Conservation (phyloP, 2,329 filamentous ascomycete genomes). For the Fusarium pininemorale region DNA sequence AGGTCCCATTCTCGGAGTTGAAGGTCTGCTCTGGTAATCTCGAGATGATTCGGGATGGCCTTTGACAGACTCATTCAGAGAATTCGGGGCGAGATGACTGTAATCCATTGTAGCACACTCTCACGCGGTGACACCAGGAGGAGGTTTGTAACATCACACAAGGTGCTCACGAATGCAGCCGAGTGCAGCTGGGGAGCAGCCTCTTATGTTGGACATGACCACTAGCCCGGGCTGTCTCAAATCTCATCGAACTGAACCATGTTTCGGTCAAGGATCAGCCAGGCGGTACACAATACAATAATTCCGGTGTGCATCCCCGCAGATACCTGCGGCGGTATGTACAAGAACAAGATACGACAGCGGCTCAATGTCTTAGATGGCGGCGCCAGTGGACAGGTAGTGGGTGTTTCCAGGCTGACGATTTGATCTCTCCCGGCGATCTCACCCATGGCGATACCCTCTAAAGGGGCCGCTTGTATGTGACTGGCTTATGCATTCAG, state of each 20-base stretch:
- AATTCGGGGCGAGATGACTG: conserved; percentile 36
- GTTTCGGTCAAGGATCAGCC: neutral
- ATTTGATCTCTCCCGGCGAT: conserved; percentile 19
- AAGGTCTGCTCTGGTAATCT: conserved; percentile 36
- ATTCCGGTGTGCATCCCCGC: conserved; percentile 25
- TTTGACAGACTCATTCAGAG: conserved; percentile 22
- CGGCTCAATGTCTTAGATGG: conserved; percentile 33
- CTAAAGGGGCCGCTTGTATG: neutral
- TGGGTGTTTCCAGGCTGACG: conserved; percentile 9
- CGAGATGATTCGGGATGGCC: conserved; percentile 17
- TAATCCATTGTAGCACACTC: conserved; percentile 36
- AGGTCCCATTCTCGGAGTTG: conserved; percentile 35
- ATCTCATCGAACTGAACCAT: conserved; percentile 1
- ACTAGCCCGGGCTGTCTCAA: conserved; percentile 22
- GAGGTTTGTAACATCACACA: neutral
- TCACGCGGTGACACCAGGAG: neutral
- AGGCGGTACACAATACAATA: neutral
- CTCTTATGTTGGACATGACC: conserved; percentile 20
- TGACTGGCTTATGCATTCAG: conserved; percentile 10
- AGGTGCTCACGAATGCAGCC: neutral
- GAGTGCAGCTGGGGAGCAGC: conserved; percentile 7
- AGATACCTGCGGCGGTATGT: neutral
- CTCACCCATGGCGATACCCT: conserved; percentile 11
- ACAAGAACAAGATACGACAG: conserved; percentile 8
- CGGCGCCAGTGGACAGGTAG: conserved; percentile 5